Conservation (phyloP, 1,284 basidiomycete species). For the Paramarasmius palmivorus region DNA sequence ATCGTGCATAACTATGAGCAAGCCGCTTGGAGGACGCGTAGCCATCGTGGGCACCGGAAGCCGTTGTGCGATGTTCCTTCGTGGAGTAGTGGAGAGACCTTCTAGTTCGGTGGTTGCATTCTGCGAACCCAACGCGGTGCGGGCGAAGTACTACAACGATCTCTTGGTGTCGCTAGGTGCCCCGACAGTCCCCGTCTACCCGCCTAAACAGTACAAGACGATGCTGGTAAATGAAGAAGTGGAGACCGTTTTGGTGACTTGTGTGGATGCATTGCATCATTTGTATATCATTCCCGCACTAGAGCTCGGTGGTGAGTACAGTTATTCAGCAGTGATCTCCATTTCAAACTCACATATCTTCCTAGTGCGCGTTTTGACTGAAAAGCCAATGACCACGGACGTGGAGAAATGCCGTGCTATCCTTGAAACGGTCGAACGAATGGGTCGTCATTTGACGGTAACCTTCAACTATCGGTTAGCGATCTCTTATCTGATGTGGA, state of each 20-base stretch:
- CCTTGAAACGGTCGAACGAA: slow-evolving; percentile 44
- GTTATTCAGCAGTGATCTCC: background rate
- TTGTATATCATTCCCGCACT: slow-evolving; percentile 47
- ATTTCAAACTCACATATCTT: slow-evolving; percentile 2
- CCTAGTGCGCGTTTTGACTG: slow-evolving; percentile 45
- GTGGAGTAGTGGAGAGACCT: slow-evolving; percentile 41
- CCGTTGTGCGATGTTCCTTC: slow-evolving; percentile 44
- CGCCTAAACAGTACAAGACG: slow-evolving; percentile 42
- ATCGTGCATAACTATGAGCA: no score
- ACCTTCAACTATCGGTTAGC: slow-evolving; percentile 45
- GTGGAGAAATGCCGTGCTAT: slow-evolving; percentile 49
- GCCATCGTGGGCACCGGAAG: slow-evolving; percentile 43
- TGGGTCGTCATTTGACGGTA: slow-evolving; percentile 42
- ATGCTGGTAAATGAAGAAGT: slow-evolving; percentile 51
- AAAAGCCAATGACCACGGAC: slow-evolving; percentile 59
- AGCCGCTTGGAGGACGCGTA: slow-evolving; percentile 34
- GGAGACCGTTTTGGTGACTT: slow-evolving; percentile 52
- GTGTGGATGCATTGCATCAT: slow-evolving; percentile 52
- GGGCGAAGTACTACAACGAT: slow-evolving; percentile 48
- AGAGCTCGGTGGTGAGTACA: slow-evolving; percentile 37
- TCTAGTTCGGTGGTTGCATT: slow-evolving; percentile 43
- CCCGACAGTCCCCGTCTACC: slow-evolving; percentile 38
- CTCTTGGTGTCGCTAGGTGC: slow-evolving; percentile 40
- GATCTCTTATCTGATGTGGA: background rate
- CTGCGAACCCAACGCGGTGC: slow-evolving; percentile 49